A percentile compares a stretch with the other conserved stretches of the same genome.
These are phyloP conservation scores for Metahyphopichia silvanorum DNA, from an alignment of 805 yeast species.

Conservation along the genomic window DNA sequence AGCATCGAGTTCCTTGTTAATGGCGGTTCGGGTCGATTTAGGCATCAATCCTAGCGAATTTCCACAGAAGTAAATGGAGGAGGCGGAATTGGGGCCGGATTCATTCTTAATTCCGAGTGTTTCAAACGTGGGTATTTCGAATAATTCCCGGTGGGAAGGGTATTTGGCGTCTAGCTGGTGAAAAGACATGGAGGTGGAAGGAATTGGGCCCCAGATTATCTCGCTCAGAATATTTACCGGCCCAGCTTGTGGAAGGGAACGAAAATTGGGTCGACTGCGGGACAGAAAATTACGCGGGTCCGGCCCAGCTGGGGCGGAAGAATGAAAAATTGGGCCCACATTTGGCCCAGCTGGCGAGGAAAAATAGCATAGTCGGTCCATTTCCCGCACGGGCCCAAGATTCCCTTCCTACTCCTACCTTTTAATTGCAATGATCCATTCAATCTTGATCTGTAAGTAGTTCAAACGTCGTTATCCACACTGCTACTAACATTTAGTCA, in stretches of 20 bases:
- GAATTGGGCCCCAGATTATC: too few relatives aligned
- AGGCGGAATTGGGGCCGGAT: slow-evolving; percentile 9
- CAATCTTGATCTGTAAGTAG: slow-evolving; percentile 73
- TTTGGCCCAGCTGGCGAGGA: too few relatives aligned
- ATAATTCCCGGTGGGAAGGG: slow-evolving; percentile 42
- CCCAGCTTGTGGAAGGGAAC: too few relatives aligned
- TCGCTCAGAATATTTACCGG: too few relatives aligned
- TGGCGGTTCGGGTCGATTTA: slow-evolving; percentile 48
- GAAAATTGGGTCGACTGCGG: too few relatives aligned
- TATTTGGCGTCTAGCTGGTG: slow-evolving; percentile 38
- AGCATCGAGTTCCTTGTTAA: slow-evolving; percentile 68
- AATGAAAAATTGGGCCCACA: too few relatives aligned
- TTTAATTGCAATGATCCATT: slow-evolving; percentile 63
- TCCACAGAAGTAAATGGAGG: slow-evolving; percentile 73
- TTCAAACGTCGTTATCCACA: too few relatives aligned
- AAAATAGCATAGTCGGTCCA: too few relatives aligned
- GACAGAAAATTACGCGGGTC: not conserved
- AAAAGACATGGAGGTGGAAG: not conserved
- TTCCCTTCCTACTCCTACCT: too few relatives aligned
- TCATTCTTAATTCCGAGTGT: slow-evolving; percentile 49
- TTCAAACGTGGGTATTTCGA: slow-evolving; percentile 63
- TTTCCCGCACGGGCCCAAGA: too few relatives aligned
- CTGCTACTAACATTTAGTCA: slow-evolving; percentile 50
- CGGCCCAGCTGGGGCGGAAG: not conserved
- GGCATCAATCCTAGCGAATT: slow-evolving; percentile 96